Evolutionary conservation across 805 yeast species (phyloP).

Genomic region (Nakazawaea peltata): DNA sequence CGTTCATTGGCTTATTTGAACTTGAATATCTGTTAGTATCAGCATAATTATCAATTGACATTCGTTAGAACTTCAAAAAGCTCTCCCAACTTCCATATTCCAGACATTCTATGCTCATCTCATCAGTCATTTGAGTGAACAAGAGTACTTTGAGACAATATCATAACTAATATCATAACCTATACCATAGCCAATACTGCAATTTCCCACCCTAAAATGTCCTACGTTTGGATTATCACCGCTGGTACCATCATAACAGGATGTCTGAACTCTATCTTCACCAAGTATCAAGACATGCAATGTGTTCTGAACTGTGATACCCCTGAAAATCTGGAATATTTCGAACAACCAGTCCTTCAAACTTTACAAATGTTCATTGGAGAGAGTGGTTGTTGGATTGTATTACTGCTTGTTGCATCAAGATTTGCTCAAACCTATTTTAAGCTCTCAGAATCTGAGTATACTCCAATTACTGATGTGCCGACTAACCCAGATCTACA

Average conservation of each 20-base stretch:
- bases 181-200: too few species aligned
- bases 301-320: conserved; percentile 50
- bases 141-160: neutral
- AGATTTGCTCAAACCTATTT: neutral
- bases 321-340: conserved; percentile 36
- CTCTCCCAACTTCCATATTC: too few species aligned
- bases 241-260: conserved; percentile 61
- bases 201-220: too few species aligned
- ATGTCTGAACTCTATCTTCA: conserved; percentile 62
- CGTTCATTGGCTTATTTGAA: too few species aligned
- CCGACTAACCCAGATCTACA: too few species aligned
- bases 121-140: neutral
- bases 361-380: conserved; percentile 79
- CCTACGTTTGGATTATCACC: conserved; percentile 14
- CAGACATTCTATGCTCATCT: neutral
- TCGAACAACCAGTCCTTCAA: conserved; percentile 75
- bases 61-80: too few species aligned
- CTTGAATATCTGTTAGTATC: too few species aligned
- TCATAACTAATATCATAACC: neutral
- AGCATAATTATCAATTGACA: too few species aligned
- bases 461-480: too few species aligned
- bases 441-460: neutral
- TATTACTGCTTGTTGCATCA: conserved; percentile 6
- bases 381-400: conserved; percentile 39
- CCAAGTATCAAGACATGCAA: conserved; percentile 71